Evolutionary conservation across 345 rosid species (phyloP).

Genomic region (Sonneratia alba): DNA sequence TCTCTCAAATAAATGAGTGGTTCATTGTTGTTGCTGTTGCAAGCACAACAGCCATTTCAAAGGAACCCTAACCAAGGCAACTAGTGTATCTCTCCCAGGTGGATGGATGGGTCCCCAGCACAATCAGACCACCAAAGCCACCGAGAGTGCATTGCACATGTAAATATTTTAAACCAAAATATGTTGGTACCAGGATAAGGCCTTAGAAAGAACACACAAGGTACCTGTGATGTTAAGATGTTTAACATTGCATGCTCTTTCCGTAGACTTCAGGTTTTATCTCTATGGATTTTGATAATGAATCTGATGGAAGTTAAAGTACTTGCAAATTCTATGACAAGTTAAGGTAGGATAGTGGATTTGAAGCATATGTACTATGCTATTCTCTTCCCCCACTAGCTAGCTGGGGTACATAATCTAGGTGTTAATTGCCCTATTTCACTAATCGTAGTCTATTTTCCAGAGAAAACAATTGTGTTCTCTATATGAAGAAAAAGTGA

Average conservation of each 20-base stretch:
- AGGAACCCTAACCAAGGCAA: not conserved
- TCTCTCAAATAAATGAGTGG: not conserved
- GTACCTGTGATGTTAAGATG: not conserved
- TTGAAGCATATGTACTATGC: slow-evolving; percentile 1
- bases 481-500: slow-evolving; percentile 57
- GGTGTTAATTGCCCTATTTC: not conserved
- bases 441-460: slow-evolving; percentile 15
- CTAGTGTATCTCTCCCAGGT: too few species aligned
- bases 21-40: too few species aligned
- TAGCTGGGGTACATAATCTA: not conserved
- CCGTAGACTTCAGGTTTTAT: not conserved
- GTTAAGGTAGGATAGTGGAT: not conserved
- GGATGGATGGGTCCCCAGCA: too few species aligned
- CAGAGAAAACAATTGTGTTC: slow-evolving; percentile 64
- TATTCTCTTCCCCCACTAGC: not conserved
- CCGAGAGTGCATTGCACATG: not conserved
- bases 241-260: not conserved
- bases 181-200: too few species aligned
- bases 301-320: not conserved
- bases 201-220: too few species aligned
- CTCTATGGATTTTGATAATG: not conserved
- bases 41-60: not conserved
- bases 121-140: not conserved
- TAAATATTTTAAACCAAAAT: not conserved
- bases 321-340: not conserved